phyloP scores from a whole-genome alignment of 768 basidiomycete genomes.

The Erythrobasidium yunnanense region DNA sequence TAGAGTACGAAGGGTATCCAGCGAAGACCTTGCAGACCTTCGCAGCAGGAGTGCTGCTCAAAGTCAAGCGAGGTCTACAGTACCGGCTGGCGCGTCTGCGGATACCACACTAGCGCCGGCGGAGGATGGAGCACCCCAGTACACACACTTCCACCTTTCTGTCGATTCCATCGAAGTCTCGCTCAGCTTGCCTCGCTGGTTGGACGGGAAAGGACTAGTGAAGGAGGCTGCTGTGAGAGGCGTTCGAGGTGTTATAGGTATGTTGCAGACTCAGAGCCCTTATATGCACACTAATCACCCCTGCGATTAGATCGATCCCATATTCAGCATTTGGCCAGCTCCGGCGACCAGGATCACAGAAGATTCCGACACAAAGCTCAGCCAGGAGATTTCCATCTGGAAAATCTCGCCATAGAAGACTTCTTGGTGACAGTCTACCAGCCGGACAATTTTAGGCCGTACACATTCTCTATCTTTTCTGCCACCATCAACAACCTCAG shows the following conservation, averaged over 20 bases:
- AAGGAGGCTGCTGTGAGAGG: slow-evolving; percentile 85
- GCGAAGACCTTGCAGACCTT: slow-evolving; percentile 15
- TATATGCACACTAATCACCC: background rate
- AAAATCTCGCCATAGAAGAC: slow-evolving; percentile 80
- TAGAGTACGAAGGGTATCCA: slow-evolving; percentile 4
- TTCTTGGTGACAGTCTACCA: slow-evolving; percentile 89
- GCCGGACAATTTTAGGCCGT: slow-evolving; percentile 81
- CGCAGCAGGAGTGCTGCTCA: slow-evolving; percentile 1
- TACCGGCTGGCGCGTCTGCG: slow-evolving; percentile 39
- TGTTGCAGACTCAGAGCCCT: too few relatives aligned
- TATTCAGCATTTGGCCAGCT: slow-evolving; percentile 65
- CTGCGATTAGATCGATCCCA: slow-evolving; percentile 62
- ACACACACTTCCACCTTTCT: slow-evolving; percentile 83
- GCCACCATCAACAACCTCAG: slow-evolving; percentile 73
- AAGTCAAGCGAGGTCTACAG: slow-evolving; percentile 45
- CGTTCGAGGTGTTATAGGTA: slow-evolving; percentile 83
- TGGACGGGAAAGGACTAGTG: slow-evolving; percentile 87
- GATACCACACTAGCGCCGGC: slow-evolving; percentile 40
- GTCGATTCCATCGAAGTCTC: slow-evolving; percentile 94
- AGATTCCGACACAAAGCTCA: slow-evolving; percentile 61
- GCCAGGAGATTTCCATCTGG: slow-evolving; percentile 82
- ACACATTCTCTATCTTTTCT: slow-evolving; percentile 81
- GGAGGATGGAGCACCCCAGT: slow-evolving; percentile 46
- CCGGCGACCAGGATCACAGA: slow-evolving; percentile 68
- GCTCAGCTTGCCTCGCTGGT: slow-evolving; percentile 77